These are phyloP conservation scores for Eimeria necatrix DNA, from an alignment of 169 alveolate species.

Conservation along the genomic window DNA sequence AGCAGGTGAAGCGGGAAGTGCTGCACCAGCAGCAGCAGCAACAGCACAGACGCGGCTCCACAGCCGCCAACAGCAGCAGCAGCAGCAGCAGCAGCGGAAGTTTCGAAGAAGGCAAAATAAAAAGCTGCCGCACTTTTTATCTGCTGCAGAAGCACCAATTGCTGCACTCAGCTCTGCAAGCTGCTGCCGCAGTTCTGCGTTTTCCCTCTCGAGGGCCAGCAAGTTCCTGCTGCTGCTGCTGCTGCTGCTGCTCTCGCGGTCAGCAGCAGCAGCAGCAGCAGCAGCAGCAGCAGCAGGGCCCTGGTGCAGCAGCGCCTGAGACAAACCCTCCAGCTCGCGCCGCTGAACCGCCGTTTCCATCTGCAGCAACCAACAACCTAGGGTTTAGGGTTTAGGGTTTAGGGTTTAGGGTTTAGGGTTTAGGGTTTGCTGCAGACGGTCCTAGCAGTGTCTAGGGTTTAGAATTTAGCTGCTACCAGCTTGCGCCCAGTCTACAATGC, in stretches of 20 bases:
- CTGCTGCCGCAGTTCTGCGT: conserved; percentile 25
- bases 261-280: background rate
- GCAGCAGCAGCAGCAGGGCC: background rate
- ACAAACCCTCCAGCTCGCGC: background rate
- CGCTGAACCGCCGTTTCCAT: background rate
- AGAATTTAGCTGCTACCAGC: background rate
- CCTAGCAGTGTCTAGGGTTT: background rate
- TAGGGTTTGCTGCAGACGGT: conserved; percentile 43
- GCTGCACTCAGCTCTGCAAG: conserved; percentile 43
- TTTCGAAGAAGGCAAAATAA: background rate
- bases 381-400: conserved; percentile 39
- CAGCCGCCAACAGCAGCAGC: background rate
- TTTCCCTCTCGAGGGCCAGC: conserved; percentile 18
- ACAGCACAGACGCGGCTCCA: background rate
- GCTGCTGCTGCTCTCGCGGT: background rate
- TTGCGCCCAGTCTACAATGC: background rate
- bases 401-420: conserved; percentile 35
- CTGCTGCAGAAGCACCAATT: conserved; percentile 5
- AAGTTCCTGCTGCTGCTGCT: background rate
- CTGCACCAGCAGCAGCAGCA: background rate
- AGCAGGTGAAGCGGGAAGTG: background rate
- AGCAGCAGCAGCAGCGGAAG: background rate
- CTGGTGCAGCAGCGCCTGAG: background rate
- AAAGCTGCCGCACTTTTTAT: background rate
- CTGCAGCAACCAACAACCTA: background rate